Evolutionary conservation across 805 yeast genomes (phyloP).

Genomic region (Kazachstania psychrophila): DNA sequence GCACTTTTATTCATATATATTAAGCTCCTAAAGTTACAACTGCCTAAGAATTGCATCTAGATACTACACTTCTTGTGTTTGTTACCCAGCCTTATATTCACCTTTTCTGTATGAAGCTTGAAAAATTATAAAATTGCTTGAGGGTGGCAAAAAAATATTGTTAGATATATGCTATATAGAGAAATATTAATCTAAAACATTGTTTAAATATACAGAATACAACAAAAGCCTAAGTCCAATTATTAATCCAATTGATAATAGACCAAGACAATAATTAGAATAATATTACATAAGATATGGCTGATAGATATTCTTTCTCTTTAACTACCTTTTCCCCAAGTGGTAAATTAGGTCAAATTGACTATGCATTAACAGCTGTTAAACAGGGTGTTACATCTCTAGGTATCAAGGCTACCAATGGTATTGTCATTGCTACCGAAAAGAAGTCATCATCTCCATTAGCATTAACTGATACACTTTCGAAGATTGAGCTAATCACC

Average conservation of each 20-base stretch:
- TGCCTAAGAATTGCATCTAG: no score
- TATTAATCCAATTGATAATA: no score
- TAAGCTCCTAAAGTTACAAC: no score
- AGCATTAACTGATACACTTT: constrained; percentile 61
- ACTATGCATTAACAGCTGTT: constrained; percentile 93
- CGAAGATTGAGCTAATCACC: constrained; percentile 74
- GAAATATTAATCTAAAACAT: not conserved
- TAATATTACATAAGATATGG: constrained; percentile 43
- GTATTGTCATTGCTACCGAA: constrained; percentile 94
- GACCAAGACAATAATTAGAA: no score
- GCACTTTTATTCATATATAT: not conserved
- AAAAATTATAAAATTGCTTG: no score
- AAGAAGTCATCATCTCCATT: constrained; percentile 77
- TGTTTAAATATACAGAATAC: not conserved
- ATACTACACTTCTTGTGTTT: no score
- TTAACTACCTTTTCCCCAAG: constrained; percentile 97
- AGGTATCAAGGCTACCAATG: constrained; percentile 91
- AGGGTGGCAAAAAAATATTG: constrained; percentile 2
- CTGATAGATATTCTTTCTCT: constrained; percentile 96
- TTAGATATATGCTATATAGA: not conserved
- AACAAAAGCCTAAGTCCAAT: no score
- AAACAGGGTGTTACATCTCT: constrained; percentile 96
- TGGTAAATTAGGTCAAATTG: constrained; percentile 96
- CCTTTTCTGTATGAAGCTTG: no score
- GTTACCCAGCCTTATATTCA: no score